Percentiles rank a stretch among this genome's conserved stretches.
Evolutionary conservation across 2,329 filamentous ascomycete species (phyloP).

Genomic region (Colletotrichum spinosum): DNA sequence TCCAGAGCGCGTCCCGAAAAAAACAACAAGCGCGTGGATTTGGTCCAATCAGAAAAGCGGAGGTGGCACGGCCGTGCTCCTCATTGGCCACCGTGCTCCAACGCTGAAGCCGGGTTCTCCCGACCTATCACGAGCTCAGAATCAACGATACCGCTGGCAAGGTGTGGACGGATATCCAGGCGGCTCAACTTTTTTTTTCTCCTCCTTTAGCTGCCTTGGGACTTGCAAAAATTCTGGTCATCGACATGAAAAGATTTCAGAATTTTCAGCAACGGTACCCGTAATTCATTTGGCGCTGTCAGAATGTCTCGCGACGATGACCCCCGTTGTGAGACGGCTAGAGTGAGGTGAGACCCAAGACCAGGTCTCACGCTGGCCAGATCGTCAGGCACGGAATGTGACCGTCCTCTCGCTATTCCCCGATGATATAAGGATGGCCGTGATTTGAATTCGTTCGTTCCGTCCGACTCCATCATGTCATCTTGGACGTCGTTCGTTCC

Average conservation of each 20-base stretch:
- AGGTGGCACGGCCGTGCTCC: neutral
- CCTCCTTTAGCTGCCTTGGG: neutral
- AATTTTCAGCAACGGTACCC: neutral
- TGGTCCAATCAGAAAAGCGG: constrained; percentile 20
- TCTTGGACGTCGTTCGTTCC: constrained; percentile 14
- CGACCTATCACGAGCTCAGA: constrained; percentile 11
- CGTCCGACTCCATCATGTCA: constrained; percentile 16
- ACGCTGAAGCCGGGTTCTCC: constrained; percentile 29
- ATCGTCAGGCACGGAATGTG: constrained; percentile 38
- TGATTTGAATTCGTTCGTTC: constrained; percentile 26
- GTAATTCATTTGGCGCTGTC: constrained; percentile 5
- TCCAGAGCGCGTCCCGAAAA: constrained; percentile 29
- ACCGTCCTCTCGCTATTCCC: constrained; percentile 25
- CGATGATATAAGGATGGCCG: constrained; percentile 27
- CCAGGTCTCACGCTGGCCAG: constrained; percentile 24
- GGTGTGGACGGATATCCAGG: constrained; percentile 1
- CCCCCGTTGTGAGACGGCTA: constrained; percentile 26
- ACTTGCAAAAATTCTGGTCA: neutral
- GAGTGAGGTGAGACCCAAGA: constrained; percentile 23
- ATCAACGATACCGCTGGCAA: constrained; percentile 32
- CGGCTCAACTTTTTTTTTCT: constrained; percentile 14
- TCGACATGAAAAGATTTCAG: constrained; percentile 3
- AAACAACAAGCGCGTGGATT: constrained; percentile 33
- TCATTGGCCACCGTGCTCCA: constrained; percentile 19
- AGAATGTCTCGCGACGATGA: constrained; percentile 32